A percentile compares a stretch with the other conserved stretches of the same genome.
phyloP scores from a whole-genome alignment of 192 early-diverging fungal species.

The Coemansia sp. region DNA sequence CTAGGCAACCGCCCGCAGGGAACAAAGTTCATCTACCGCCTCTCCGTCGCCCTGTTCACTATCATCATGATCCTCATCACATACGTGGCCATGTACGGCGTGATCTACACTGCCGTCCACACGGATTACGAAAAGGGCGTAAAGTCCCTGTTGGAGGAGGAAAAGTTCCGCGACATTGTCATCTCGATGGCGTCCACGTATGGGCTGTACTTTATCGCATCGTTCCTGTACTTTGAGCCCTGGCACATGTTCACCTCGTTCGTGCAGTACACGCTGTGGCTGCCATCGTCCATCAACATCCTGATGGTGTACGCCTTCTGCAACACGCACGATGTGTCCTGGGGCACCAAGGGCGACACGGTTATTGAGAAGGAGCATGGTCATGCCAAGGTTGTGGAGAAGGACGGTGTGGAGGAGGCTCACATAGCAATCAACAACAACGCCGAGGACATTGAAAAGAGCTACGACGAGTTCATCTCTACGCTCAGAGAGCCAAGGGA shows the following conservation, averaged over 20 bases:
- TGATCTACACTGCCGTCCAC: slow-evolving; percentile 53
- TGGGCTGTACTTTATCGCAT: slow-evolving; percentile 77
- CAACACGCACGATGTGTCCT: slow-evolving; percentile 94
- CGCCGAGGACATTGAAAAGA: slow-evolving; percentile 75
- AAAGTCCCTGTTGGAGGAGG: slow-evolving; percentile 46
- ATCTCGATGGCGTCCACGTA: slow-evolving; percentile 81
- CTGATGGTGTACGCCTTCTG: slow-evolving; percentile 92
- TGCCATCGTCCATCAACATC: slow-evolving; percentile 91
- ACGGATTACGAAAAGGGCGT: slow-evolving; percentile 52
- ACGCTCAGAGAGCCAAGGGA: slow-evolving; percentile 59
- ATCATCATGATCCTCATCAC: slow-evolving; percentile 85
- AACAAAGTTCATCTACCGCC: slow-evolving; percentile 74
- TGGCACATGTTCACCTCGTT: slow-evolving; percentile 92
- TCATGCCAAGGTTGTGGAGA: slow-evolving; percentile 71
- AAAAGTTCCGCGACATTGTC: slow-evolving; percentile 76
- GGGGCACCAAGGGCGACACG: slow-evolving; percentile 96
- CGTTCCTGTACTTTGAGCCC: slow-evolving; percentile 82
- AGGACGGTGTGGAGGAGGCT: slow-evolving; percentile 69
- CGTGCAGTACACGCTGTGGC: slow-evolving; percentile 83
- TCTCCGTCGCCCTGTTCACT: slow-evolving; percentile 80
- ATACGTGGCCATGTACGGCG: slow-evolving; percentile 70
- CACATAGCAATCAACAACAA: slow-evolving; percentile 76
- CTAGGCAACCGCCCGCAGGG: slow-evolving; percentile 97
- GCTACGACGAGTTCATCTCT: slow-evolving; percentile 78
- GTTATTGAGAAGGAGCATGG: slow-evolving; percentile 69